phyloP scores from a whole-genome alignment of 1,284 basidiomycete species.

The Singerocomus inundabilis region DNA sequence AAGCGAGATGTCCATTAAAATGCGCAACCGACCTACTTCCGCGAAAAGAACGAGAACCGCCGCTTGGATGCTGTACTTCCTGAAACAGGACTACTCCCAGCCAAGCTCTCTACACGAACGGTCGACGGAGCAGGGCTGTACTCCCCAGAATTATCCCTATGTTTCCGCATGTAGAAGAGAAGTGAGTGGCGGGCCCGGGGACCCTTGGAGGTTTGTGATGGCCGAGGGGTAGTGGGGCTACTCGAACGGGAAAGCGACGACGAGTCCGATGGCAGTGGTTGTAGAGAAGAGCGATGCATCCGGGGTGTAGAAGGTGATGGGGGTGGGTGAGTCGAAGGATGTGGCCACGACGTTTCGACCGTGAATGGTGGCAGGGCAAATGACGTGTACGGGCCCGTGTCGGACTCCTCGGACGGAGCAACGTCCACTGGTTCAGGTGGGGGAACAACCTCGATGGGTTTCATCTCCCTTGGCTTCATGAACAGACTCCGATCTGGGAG shows the following conservation, averaged over 20 bases:
- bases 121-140: conserved; percentile 29
- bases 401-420: conserved; percentile 33
- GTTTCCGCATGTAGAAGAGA: conserved; percentile 35
- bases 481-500: conserved; percentile 33
- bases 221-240: conserved; percentile 29
- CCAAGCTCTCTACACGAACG: conserved; percentile 20
- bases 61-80: conserved; percentile 22
- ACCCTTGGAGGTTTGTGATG: conserved; percentile 27
- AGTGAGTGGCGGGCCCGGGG: conserved; percentile 29
- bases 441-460: conserved; percentile 29
- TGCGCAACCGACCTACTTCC: conserved; percentile 24
- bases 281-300: conserved; percentile 28
- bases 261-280: conserved; percentile 31
- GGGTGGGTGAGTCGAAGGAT: conserved; percentile 20
- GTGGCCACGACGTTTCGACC: conserved; percentile 21
- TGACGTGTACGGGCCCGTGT: conserved; percentile 33
- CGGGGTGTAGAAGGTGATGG: conserved; percentile 21
- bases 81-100: conserved; percentile 9
- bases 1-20: conserved; percentile 11
- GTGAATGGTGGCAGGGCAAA: conserved; percentile 32
- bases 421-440: conserved; percentile 19
- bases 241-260: conserved; percentile 34
- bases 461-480: conserved; percentile 32
- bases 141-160: conserved; percentile 19
- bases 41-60: conserved; percentile 32